Percentiles rank a stretch among this genome's conserved stretches.
phyloP scores from a whole-genome alignment of 2,329 filamentous ascomycete species.

The Teratosphaeria gauchensis region DNA sequence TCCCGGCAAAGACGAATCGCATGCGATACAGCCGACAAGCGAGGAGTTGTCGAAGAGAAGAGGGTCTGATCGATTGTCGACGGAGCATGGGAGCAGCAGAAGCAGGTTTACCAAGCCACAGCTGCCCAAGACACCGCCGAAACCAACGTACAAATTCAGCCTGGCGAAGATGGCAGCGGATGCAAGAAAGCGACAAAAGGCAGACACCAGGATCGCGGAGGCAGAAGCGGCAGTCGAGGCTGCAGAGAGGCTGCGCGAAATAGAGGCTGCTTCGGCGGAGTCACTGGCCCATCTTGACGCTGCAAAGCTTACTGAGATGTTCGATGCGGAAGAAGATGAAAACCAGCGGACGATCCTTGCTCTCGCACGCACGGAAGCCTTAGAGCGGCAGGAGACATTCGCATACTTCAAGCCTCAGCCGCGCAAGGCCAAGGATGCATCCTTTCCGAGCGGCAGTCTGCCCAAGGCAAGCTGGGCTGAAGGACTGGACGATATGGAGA shows the following conservation, averaged over 20 bases:
- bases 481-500: constrained; percentile 22
- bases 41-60: not conserved
- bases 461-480: constrained; percentile 24
- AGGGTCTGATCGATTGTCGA: not conserved
- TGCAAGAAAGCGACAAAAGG: constrained; percentile 13
- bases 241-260: constrained; percentile 7
- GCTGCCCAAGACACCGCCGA: constrained; percentile 5
- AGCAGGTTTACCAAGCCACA: not conserved
- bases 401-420: constrained; percentile 43
- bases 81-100: not conserved
- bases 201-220: constrained; percentile 13
- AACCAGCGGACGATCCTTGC: constrained; percentile 47
- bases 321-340: constrained; percentile 27
- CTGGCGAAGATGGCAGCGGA: constrained; percentile 19
- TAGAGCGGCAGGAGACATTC: constrained; percentile 44
- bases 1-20: not conserved
- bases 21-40: not conserved
- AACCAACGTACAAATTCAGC: constrained; percentile 19
- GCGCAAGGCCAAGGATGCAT: constrained; percentile 5
- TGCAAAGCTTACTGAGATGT: constrained; percentile 32
- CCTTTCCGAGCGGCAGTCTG: constrained; percentile 22
- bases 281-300: constrained; percentile 2
- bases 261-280: constrained; percentile 2
- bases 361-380: constrained; percentile 51
- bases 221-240: constrained; percentile 10